Percentiles rank a stretch among this genome's conserved stretches.
phyloP scores from a whole-genome alignment of 192 early-diverging fungal species.

The Coemansia sp. region DNA sequence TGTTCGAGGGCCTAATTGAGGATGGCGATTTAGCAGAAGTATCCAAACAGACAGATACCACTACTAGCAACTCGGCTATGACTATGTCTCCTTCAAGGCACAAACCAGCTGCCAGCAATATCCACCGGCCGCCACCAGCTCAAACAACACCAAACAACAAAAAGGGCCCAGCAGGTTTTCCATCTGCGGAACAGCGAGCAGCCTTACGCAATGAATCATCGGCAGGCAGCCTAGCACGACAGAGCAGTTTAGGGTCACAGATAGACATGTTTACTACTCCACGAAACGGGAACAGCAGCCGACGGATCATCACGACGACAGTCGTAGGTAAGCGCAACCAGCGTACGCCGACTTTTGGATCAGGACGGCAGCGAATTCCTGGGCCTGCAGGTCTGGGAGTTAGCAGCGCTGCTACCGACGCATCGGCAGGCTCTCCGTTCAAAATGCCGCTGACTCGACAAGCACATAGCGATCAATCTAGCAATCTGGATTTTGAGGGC shows the following conservation, averaged over 20 bases:
- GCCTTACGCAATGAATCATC: not conserved
- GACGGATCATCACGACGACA: conserved; percentile 19
- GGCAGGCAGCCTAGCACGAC: not conserved
- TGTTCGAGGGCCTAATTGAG: conserved; percentile 22
- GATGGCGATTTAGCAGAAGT: not conserved
- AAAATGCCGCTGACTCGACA: conserved; percentile 23
- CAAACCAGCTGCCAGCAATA: no score
- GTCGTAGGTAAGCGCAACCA: conserved; percentile 19
- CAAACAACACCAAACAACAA: not conserved
- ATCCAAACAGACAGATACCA: no score
- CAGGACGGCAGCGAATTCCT: conserved; percentile 23
- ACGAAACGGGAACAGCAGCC: conserved; percentile 1
- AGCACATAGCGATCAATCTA: conserved; percentile 10
- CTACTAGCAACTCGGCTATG: no score
- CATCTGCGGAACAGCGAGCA: not conserved
- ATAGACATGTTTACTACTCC: conserved; percentile 7
- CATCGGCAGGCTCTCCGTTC: conserved; percentile 25
- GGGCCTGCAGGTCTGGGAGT: conserved; percentile 33
- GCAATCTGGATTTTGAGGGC: conserved; percentile 39
- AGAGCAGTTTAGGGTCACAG: conserved; percentile 9
- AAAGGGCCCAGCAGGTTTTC: not conserved
- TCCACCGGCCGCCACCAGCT: not conserved
- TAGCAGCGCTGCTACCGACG: not conserved
- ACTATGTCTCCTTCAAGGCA: no score
- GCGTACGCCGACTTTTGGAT: not conserved